phyloP scores from a whole-genome alignment of 2,329 filamentous ascomycete species.

The Scytalidium lignicola region DNA sequence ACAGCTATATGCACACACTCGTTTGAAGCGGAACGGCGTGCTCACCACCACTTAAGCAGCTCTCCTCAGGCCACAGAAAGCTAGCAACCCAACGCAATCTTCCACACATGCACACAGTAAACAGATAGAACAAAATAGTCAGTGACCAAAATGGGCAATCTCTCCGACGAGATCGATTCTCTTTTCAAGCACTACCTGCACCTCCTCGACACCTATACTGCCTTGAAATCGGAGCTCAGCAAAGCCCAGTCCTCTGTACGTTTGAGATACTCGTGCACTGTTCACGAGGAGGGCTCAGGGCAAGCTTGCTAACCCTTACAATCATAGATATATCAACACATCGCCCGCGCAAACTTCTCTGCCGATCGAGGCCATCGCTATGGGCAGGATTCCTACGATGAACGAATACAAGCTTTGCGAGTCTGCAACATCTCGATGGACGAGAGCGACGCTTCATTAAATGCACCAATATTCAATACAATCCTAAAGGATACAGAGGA shows the following conservation, averaged over 20 bases:
- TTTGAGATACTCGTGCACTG: background rate
- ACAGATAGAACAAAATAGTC: background rate
- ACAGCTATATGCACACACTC: too few relatives aligned
- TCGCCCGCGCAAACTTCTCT: slow-evolving; percentile 73
- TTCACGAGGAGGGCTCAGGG: background rate
- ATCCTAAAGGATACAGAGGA: background rate
- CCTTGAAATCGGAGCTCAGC: slow-evolving; percentile 49
- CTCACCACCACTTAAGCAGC: too few relatives aligned
- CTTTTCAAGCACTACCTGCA: slow-evolving; percentile 61
- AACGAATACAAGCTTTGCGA: slow-evolving; percentile 61
- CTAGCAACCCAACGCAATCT: too few relatives aligned
- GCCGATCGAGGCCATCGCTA: slow-evolving; percentile 59
- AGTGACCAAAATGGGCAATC: background rate
- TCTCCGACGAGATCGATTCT: slow-evolving; percentile 45
- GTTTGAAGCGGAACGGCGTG: too few relatives aligned
- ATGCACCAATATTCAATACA: background rate
- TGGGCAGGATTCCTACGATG: slow-evolving; percentile 67
- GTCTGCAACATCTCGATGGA: slow-evolving; percentile 32
- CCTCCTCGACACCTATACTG: slow-evolving; percentile 62
- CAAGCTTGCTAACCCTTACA: background rate
- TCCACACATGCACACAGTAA: background rate
- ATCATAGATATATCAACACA: slow-evolving; percentile 19
- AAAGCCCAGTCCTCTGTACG: slow-evolving; percentile 47
- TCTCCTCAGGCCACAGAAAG: too few relatives aligned
- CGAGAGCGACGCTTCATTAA: background rate